A percentile compares a stretch with the other conserved stretches of the same genome.
Evolutionary conservation across 805 yeast species (phyloP).

Genomic region (Schwanniomyces pseudopolymorphus): DNA sequence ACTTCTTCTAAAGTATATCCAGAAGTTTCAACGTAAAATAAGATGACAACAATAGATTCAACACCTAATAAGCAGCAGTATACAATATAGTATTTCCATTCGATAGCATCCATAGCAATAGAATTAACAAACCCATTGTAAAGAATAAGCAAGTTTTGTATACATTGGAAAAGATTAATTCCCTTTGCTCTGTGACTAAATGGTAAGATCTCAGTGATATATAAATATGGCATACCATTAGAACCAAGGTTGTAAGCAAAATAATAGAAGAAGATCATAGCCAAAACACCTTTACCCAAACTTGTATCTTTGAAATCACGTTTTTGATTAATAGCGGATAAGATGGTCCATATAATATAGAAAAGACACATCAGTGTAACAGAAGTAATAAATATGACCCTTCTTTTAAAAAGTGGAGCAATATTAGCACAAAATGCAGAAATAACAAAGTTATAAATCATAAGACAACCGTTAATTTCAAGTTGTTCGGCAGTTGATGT

Average conservation of each 20-base stretch:
- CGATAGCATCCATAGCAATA: constrained; percentile 41
- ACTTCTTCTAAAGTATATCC: constrained; percentile 45
- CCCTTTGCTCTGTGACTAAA: constrained; percentile 44
- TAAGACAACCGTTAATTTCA: constrained; percentile 49
- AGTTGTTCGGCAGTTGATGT: constrained; percentile 45
- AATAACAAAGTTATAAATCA: constrained; percentile 44
- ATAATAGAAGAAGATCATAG: constrained; percentile 23
- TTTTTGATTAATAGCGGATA: constrained; percentile 20
- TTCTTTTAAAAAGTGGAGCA: constrained; percentile 21
- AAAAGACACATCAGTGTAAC: constrained; percentile 9
- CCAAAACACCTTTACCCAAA: constrained; percentile 21
- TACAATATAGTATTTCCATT: constrained; percentile 47
- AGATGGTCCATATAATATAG: constrained; percentile 23
- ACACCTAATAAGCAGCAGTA: constrained; percentile 30
- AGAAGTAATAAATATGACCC: constrained; percentile 24
- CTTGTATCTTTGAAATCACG: constrained; percentile 10
- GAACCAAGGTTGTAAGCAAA: constrained; percentile 16
- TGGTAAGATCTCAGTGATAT: constrained; percentile 44
- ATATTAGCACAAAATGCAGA: constrained; percentile 19
- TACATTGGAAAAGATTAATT: constrained; percentile 26
- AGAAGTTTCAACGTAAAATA: constrained; percentile 43
- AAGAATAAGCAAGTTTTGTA: constrained; percentile 19
- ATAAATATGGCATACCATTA: constrained; percentile 46
- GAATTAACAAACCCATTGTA: constrained; percentile 33
- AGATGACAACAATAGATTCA: constrained; percentile 27